Conservation (phyloP, 2,329 filamentous ascomycete genomes). For the Sarocladium kiliense region DNA sequence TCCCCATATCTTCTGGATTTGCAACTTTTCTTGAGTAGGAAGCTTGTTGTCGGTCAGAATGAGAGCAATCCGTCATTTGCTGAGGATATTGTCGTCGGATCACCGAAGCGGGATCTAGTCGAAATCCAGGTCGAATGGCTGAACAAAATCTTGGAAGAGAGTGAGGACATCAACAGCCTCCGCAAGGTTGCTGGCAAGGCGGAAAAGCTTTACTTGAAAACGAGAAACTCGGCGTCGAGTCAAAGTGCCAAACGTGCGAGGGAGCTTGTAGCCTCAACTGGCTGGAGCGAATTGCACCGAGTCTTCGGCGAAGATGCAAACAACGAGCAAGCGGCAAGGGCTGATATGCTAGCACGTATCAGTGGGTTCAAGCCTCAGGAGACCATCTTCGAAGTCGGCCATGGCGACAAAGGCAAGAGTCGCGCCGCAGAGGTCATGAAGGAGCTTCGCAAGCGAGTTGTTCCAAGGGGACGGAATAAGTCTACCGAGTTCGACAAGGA, state of each 20-base stretch:
- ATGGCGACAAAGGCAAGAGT: constrained; percentile 58
- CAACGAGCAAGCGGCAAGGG: constrained; percentile 63
- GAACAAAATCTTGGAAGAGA: constrained; percentile 70
- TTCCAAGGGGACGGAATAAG: constrained; percentile 42
- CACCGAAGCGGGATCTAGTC: constrained; percentile 66
- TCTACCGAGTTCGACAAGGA: constrained; percentile 25
- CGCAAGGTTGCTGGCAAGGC: constrained; percentile 76
- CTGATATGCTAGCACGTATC: constrained; percentile 83
- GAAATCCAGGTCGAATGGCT: constrained; percentile 78
- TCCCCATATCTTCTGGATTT: constrained; percentile 89
- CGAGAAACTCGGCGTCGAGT: constrained; percentile 80
- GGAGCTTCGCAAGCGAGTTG: constrained; percentile 64
- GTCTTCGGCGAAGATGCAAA: constrained; percentile 70
- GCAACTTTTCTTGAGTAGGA: constrained; percentile 88
- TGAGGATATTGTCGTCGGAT: constrained; percentile 78
- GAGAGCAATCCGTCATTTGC: constrained; percentile 62
- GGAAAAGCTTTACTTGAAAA: constrained; percentile 87
- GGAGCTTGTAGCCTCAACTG: constrained; percentile 63
- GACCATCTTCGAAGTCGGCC: constrained; percentile 93
- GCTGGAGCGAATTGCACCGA: constrained; percentile 70
- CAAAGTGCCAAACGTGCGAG: constrained; percentile 88
- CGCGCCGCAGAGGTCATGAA: constrained; percentile 74
- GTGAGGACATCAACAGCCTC: constrained; percentile 66
- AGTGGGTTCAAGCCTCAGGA: constrained; percentile 85
- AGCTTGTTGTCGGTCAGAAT: constrained; percentile 69